Percentiles rank a stretch among this genome's conserved stretches.
Evolutionary conservation across 805 yeast species (phyloP).

Genomic region (Wickerhamiella musiphila): DNA sequence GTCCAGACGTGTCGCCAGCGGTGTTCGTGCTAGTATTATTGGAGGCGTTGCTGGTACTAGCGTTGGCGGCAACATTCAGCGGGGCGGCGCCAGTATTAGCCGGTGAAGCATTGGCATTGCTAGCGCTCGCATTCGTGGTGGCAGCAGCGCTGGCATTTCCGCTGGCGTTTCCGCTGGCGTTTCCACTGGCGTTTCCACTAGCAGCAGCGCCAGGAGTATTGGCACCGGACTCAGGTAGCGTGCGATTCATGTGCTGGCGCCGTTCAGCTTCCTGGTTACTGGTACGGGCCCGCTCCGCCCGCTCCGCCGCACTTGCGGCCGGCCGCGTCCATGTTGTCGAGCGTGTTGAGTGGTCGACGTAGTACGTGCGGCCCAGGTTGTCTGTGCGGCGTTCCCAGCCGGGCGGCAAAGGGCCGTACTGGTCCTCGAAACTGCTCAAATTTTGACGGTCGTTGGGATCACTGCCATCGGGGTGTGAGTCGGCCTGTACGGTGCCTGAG

Average conservation of each 20-base stretch:
- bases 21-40: constrained; percentile 13
- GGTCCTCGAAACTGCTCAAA: constrained; percentile 91
- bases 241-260: constrained; percentile 76
- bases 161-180: constrained; percentile 21
- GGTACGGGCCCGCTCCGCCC: constrained; percentile 39
- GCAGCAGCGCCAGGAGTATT: constrained; percentile 29
- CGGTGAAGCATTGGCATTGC: constrained; percentile 4
- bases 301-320: constrained; percentile 55
- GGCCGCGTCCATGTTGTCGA: constrained; percentile 99
- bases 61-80: constrained; percentile 3
- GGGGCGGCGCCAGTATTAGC: constrained; percentile 1
- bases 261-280: constrained; percentile 72
- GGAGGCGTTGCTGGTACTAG: constrained; percentile 3
- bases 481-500: constrained; percentile 14
- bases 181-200: constrained; percentile 28
- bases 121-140: too few relatives aligned
- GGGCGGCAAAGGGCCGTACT: constrained; percentile 86
- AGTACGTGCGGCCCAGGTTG: constrained; percentile 91
- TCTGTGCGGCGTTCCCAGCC: constrained; percentile 99
- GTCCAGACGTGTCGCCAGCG: constrained; percentile 1
- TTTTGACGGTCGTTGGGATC: constrained; percentile 1
- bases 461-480: neutral
- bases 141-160: constrained; percentile 1
- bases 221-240: constrained; percentile 69
- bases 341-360: constrained; percentile 94